phyloP scores from a whole-genome alignment of 495 filamentous ascomycete genomes.

The Talaromyces stipitatus region DNA sequence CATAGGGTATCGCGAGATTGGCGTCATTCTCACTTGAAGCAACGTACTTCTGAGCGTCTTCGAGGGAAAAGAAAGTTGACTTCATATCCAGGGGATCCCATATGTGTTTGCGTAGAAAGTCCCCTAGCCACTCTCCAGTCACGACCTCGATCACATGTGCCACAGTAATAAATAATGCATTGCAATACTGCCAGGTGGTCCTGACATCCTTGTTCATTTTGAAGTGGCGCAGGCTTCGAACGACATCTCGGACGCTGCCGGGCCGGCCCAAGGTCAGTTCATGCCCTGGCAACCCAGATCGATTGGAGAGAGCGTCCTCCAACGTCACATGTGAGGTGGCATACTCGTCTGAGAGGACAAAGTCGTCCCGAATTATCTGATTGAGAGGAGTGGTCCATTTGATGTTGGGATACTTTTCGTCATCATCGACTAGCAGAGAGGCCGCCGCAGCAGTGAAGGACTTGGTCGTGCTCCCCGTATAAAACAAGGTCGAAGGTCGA shows the following conservation, averaged over 20 bases:
- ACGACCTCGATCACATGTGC: slow-evolving; percentile 26
- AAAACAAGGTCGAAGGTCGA: slow-evolving; percentile 34
- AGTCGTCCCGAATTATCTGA: slow-evolving; percentile 42
- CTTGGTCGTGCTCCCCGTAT: slow-evolving; percentile 44
- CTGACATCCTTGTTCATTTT: slow-evolving; percentile 30
- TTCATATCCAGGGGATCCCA: slow-evolving; percentile 44
- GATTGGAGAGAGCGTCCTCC: slow-evolving; percentile 45
- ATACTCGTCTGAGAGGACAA: slow-evolving; percentile 36
- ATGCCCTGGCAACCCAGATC: slow-evolving; percentile 40
- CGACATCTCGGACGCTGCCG: slow-evolving; percentile 19
- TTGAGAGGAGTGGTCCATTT: slow-evolving; percentile 41
- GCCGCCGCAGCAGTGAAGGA: slow-evolving; percentile 43
- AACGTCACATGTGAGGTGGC: slow-evolving; percentile 38
- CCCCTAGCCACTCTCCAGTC: slow-evolving; percentile 29
- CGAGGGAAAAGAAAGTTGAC: slow-evolving; percentile 38
- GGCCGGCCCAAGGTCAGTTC: slow-evolving; percentile 19
- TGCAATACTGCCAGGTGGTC: slow-evolving; percentile 41
- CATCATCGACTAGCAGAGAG: slow-evolving; percentile 35
- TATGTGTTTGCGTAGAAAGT: slow-evolving; percentile 31
- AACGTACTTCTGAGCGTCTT: slow-evolving; percentile 19
- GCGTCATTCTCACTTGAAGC: neutral
- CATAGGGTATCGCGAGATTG: slow-evolving; percentile 20
- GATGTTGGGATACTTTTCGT: slow-evolving; percentile 20
- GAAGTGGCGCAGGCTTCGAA: slow-evolving; percentile 35
- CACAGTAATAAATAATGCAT: slow-evolving; percentile 42